Percentiles rank a stretch among this genome's conserved stretches.
Conservation (phyloP, 495 filamentous ascomycete species). For the Tuber aestivum region DNA sequence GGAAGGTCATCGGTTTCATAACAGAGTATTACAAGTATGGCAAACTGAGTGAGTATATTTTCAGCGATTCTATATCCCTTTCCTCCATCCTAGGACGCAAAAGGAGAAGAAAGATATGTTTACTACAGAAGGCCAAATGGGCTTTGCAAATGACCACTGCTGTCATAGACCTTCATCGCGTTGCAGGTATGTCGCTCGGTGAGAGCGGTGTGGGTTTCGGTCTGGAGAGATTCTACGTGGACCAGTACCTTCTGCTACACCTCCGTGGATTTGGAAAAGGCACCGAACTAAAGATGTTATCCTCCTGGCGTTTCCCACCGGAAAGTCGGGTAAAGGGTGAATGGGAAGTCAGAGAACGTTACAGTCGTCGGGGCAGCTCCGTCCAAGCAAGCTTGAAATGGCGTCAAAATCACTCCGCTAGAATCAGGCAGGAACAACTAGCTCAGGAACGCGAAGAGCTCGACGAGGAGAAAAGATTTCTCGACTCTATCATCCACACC, state of each 20-base stretch:
- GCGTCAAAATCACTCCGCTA: slow-evolving; percentile 21
- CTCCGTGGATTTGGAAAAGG: slow-evolving; percentile 21
- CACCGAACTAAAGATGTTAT: slow-evolving; percentile 15
- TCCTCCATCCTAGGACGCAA: background rate
- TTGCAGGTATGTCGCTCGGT: slow-evolving; percentile 20
- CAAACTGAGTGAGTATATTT: slow-evolving; percentile 30
- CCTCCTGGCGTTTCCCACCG: slow-evolving; percentile 26
- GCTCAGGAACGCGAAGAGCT: background rate
- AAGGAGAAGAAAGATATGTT: slow-evolving; percentile 9
- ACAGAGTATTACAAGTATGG: slow-evolving; percentile 29
- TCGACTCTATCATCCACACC: background rate
- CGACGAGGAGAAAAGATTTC: background rate
- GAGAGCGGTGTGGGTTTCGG: slow-evolving; percentile 24
- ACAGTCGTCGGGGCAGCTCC: background rate
- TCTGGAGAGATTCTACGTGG: slow-evolving; percentile 26
- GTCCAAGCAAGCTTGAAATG: slow-evolving; percentile 12
- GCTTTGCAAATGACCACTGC: slow-evolving; percentile 26
- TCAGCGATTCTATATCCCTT: slow-evolving; percentile 33
- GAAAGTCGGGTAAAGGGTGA: slow-evolving; percentile 27
- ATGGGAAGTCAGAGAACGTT: slow-evolving; percentile 20
- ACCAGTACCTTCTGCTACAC: slow-evolving; percentile 25
- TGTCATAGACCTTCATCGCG: slow-evolving; percentile 24
- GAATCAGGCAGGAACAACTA: slow-evolving; percentile 19
- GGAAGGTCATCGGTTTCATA: slow-evolving; percentile 26
- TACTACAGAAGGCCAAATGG: slow-evolving; percentile 35